These are phyloP conservation scores for Talaromyces thailandensis DNA, from an alignment of 495 filamentous ascomycete species.

Conservation along the genomic window DNA sequence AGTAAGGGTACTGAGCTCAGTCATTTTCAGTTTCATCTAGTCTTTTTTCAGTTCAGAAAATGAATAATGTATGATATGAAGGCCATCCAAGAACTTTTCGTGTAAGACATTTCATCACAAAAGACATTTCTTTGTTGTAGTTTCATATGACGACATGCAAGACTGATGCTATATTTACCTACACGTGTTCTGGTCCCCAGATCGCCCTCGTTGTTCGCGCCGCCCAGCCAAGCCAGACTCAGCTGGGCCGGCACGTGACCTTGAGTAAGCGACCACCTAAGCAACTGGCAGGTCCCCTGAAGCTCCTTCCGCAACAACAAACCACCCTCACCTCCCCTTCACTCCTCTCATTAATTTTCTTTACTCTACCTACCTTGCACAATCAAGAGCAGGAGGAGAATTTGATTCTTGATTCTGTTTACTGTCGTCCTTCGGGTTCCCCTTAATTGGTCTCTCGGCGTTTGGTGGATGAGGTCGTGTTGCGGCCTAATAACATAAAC, in stretches of 20 bases:
- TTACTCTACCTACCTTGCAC: slow-evolving; percentile 1
- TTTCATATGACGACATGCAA: neutral
- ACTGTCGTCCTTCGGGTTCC: neutral
- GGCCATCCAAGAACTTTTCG: no score
- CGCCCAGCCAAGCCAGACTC: neutral
- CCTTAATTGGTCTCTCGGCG: slow-evolving; percentile 4
- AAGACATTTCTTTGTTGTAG: neutral
- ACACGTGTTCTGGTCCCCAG: slow-evolving; percentile 1
- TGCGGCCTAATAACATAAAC: slow-evolving; percentile 37
- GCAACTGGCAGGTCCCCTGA: slow-evolving; percentile 6
- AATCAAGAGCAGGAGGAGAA: neutral
- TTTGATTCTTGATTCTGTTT: slow-evolving; percentile 1
- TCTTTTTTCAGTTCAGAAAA: neutral
- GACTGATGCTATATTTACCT: neutral
- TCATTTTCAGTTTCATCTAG: neutral
- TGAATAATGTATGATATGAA: neutral
- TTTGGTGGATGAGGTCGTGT: slow-evolving; percentile 42
- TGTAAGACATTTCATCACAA: neutral
- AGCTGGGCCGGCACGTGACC: slow-evolving; percentile 5
- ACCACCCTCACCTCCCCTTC: neutral
- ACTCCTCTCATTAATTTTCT: slow-evolving; percentile 1
- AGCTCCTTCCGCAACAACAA: slow-evolving; percentile 8
- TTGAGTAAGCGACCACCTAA: slow-evolving; percentile 7
- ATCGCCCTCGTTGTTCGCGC: neutral
- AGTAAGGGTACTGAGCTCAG: neutral